Evolutionary conservation across 306 rosid genomes (phyloP).

Genomic region (Arachis hypogaea): DNA sequence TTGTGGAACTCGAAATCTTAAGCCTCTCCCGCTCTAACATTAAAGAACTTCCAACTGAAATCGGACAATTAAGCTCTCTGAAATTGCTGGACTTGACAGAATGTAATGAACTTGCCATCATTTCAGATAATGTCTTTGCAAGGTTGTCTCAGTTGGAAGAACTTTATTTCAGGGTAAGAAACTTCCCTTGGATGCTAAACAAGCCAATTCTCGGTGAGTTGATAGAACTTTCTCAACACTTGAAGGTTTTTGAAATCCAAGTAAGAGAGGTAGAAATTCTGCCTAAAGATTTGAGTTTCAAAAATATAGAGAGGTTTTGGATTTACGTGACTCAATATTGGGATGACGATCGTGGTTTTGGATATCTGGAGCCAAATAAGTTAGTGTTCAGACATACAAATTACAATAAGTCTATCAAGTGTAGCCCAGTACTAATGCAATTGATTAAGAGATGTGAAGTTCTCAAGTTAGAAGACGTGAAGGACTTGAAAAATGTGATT

Average conservation of each 20-base stretch:
- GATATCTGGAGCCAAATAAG: conserved; percentile 22
- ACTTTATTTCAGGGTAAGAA: conserved; percentile 20
- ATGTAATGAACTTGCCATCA: conserved; percentile 10
- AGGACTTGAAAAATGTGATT: conserved; percentile 19
- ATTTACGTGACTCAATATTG: not conserved
- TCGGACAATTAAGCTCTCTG: conserved; percentile 4
- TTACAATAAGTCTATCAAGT: not conserved
- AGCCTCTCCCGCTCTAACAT: conserved; percentile 33
- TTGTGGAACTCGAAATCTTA: conserved; percentile 20
- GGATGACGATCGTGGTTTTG: not conserved
- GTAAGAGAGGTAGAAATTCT: not conserved
- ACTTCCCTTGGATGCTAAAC: conserved; percentile 18
- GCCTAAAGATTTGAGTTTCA: not conserved
- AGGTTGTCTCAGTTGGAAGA: conserved; percentile 33
- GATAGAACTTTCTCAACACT: not conserved
- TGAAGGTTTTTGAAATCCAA: conserved; percentile 28
- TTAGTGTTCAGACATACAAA: not conserved
- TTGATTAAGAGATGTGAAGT: conserved; percentile 27
- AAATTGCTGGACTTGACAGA: conserved; percentile 31
- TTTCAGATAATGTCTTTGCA: conserved; percentile 21
- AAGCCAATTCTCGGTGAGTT: conserved; percentile 17
- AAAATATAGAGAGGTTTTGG: conserved; percentile 11
- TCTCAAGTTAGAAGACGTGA: not conserved
- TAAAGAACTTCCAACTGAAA: conserved; percentile 25
- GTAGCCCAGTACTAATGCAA: not conserved